phyloP scores from a whole-genome alignment of 73 alveolate genomes.

The Blepharisma stoltei region DNA sequence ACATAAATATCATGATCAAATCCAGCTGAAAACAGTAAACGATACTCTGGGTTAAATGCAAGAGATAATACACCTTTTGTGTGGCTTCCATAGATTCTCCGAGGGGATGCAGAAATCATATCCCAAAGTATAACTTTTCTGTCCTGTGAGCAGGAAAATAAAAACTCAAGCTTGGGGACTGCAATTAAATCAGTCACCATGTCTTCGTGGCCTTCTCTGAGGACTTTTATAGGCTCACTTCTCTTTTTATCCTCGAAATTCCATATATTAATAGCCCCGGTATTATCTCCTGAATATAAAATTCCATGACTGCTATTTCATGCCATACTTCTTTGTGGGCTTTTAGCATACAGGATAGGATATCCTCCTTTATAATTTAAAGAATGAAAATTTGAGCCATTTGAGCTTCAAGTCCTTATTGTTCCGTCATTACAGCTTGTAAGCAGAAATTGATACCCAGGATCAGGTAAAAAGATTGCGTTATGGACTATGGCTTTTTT shows the following conservation, averaged over 20 bases:
- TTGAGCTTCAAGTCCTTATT: conserved; percentile 70
- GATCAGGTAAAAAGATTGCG: conserved; percentile 49
- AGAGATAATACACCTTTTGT: conserved; percentile 73
- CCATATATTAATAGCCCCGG: conserved; percentile 79
- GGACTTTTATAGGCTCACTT: conserved; percentile 46
- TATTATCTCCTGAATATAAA: conserved; percentile 70
- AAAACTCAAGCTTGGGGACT: conserved; percentile 69
- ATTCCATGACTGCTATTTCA: conserved; percentile 69
- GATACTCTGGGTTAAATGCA: conserved; percentile 65
- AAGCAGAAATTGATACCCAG: conserved; percentile 50
- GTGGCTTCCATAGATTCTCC: conserved; percentile 70
- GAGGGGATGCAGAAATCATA: conserved; percentile 57
- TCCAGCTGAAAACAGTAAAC: conserved; percentile 76
- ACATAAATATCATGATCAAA: conserved; percentile 83
- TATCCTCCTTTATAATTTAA: conserved; percentile 56
- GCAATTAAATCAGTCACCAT: conserved; percentile 76
- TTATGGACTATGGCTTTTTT: conserved; percentile 37
- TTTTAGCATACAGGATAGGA: conserved; percentile 38
- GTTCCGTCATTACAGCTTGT: conserved; percentile 70
- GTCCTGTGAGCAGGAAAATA: conserved; percentile 74
- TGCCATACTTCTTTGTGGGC: conserved; percentile 63
- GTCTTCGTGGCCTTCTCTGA: conserved; percentile 63
- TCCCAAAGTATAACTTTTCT: conserved; percentile 73
- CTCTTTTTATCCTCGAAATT: conserved; percentile 58
- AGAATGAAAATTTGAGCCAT: conserved; percentile 64